These are phyloP conservation scores for Stephanodiscus triporus DNA, from an alignment of 108 stramenopile genomes.

Conservation along the genomic window DNA sequence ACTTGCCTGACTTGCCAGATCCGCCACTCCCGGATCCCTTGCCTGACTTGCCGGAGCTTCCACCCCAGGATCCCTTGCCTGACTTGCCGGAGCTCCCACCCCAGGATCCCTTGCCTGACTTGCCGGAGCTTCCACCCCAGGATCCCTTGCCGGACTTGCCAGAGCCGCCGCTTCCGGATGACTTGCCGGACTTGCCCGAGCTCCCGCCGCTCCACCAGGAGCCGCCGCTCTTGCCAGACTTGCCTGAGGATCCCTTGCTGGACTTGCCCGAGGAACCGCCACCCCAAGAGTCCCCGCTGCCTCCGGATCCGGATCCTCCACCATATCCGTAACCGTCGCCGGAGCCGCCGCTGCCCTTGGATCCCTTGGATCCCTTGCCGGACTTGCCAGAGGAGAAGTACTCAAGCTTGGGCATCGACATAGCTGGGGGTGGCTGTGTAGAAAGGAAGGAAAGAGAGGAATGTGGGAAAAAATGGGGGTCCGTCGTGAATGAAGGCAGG, in stretches of 20 bases:
- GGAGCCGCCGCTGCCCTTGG: not conserved
- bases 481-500: no score
- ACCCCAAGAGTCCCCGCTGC: not conserved
- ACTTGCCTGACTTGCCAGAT: not conserved
- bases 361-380: conserved; percentile 2
- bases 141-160: conserved; percentile 1
- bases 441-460: not conserved
- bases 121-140: not conserved
- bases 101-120: not conserved
- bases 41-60: conserved; percentile 7
- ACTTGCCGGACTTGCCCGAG: not conserved
- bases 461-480: not conserved
- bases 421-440: not conserved
- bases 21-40: conserved; percentile 1
- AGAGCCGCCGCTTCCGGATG: not conserved
- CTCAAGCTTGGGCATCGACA: conserved; percentile 1
- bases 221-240: not conserved
- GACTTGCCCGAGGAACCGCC: conserved; percentile 11
- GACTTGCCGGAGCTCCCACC: not conserved
- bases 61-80: not conserved
- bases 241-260: conserved; percentile 1
- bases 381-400: conserved; percentile 7
- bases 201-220: no score
- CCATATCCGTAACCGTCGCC: not conserved
- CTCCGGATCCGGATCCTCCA: not conserved